These are phyloP conservation scores for Epichloe bromicola DNA, from an alignment of 2,329 filamentous ascomycete species.

Conservation along the genomic window DNA sequence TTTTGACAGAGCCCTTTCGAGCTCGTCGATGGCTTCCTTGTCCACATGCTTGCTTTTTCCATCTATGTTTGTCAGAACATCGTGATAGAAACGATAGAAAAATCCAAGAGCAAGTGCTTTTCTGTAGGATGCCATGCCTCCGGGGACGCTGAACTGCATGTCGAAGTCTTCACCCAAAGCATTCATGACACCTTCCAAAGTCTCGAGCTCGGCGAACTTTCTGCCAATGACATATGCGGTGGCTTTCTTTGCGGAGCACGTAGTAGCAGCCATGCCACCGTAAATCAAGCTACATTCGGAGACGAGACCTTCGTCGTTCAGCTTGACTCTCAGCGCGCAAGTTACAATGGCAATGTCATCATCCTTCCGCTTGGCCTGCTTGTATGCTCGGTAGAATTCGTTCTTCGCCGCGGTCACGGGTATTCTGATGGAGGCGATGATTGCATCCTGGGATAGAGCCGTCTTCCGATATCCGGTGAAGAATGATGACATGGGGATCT, in stretches of 20 bases:
- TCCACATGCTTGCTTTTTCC: slow-evolving; percentile 40
- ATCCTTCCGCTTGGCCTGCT: slow-evolving; percentile 93
- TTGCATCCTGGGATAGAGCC: slow-evolving; percentile 64
- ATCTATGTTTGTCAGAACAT: slow-evolving; percentile 55
- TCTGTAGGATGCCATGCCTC: slow-evolving; percentile 93
- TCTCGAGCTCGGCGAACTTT: slow-evolving; percentile 65
- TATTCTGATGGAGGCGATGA: slow-evolving; percentile 80
- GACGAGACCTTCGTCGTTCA: slow-evolving; percentile 58
- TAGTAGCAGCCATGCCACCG: slow-evolving; percentile 89
- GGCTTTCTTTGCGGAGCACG: slow-evolving; percentile 71
- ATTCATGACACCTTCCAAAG: slow-evolving; percentile 80
- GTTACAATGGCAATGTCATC: slow-evolving; percentile 98
- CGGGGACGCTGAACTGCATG: slow-evolving; percentile 78
- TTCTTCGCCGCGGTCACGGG: slow-evolving; percentile 61
- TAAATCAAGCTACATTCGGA: slow-evolving; percentile 71
- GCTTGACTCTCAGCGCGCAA: slow-evolving; percentile 61
- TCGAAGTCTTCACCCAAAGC: slow-evolving; percentile 84
- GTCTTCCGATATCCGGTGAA: slow-evolving; percentile 87
- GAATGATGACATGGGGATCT: slow-evolving; percentile 86
- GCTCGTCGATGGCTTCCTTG: slow-evolving; percentile 64
- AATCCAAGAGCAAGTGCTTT: slow-evolving; percentile 84
- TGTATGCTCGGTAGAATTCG: slow-evolving; percentile 82
- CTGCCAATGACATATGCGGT: slow-evolving; percentile 64
- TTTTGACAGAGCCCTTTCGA: slow-evolving; percentile 70
- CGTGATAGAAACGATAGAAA: slow-evolving; percentile 96